Evolutionary conservation across 2,329 filamentous ascomycete species (phyloP).

Genomic region (Alternaria tenuissima): DNA sequence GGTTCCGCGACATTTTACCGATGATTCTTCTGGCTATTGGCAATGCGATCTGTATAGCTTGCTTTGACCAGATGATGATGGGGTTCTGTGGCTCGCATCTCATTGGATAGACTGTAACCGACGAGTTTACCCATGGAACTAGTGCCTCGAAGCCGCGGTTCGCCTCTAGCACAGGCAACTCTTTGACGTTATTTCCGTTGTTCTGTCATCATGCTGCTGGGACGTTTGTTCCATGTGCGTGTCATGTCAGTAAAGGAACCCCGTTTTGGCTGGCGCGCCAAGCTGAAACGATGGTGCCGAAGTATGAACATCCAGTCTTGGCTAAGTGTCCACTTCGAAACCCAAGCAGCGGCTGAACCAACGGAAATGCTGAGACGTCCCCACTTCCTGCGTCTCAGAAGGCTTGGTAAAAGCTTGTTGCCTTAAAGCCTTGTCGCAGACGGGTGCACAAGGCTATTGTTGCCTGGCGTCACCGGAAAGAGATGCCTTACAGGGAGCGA

Average conservation of each 20-base stretch:
- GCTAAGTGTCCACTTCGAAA: constrained; percentile 39
- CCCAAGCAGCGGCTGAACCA: constrained; percentile 32
- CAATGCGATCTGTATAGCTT: neutral
- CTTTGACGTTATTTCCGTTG: constrained; percentile 13
- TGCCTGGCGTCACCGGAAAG: constrained; percentile 27
- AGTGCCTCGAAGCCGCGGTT: constrained; percentile 4
- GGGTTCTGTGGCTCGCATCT: neutral
- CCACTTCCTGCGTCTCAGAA: constrained; percentile 28
- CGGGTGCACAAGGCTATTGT: constrained; percentile 25
- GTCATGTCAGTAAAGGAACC: constrained; percentile 29
- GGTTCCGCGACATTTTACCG: neutral
- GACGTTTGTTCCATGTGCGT: constrained; percentile 35
- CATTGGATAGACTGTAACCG: neutral
- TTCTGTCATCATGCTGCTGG: constrained; percentile 6
- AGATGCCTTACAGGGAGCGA: constrained; percentile 11
- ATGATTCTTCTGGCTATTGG: neutral
- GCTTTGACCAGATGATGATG: neutral
- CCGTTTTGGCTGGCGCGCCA: constrained; percentile 41
- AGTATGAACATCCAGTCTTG: constrained; percentile 34
- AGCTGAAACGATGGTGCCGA: constrained; percentile 49
- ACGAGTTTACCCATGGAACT: neutral
- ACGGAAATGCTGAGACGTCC: constrained; percentile 26
- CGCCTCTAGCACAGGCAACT: neutral
- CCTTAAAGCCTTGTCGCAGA: constrained; percentile 25
- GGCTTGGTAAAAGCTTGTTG: constrained; percentile 40